Percentiles rank a stretch among this genome's conserved stretches.
Conservation (phyloP, 148 eudicot species). For the Simmondsia chinensis region DNA sequence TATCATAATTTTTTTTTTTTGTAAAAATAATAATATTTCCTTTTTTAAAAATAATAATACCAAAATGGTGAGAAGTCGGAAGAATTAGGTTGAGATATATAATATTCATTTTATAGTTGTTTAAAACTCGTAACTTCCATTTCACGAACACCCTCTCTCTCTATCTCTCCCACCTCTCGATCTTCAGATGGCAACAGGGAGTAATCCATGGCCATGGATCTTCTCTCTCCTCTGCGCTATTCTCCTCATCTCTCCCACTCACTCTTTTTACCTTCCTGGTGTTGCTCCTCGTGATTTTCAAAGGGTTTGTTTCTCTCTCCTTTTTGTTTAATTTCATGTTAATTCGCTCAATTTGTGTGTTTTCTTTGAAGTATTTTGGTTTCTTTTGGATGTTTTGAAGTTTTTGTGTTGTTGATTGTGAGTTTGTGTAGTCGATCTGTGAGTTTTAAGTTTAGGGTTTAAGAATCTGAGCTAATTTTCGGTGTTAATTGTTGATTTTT, state of each 20-base stretch:
- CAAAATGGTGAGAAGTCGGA: too few relatives aligned
- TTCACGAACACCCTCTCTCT: too few relatives aligned
- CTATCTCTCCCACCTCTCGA: too few relatives aligned
- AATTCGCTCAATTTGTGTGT: neutral
- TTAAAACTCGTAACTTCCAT: too few relatives aligned
- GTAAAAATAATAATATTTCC: too few relatives aligned
- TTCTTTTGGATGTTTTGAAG: neutral
- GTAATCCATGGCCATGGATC: slow-evolving; percentile 19
- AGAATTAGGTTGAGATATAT: too few relatives aligned
- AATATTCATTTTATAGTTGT: too few relatives aligned
- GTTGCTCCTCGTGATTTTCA: slow-evolving; percentile 45
- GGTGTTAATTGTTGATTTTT: too few relatives aligned
- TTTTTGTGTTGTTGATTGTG: neutral
- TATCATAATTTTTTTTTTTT: too few relatives aligned
- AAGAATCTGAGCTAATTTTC: slow-evolving; percentile 8
- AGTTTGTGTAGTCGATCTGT: slow-evolving; percentile 12
- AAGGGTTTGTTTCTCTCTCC: slow-evolving; percentile 10
- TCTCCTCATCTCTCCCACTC: slow-evolving; percentile 10
- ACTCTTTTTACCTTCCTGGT: slow-evolving; percentile 40
- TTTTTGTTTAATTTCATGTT: neutral
- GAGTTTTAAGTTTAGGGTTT: slow-evolving; percentile 10
- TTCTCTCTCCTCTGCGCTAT: slow-evolving; percentile 17
- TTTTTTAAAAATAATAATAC: too few relatives aligned
- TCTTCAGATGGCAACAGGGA: too few relatives aligned
- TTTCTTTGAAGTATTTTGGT: neutral